A percentile compares a stretch with the other conserved stretches of the same genome.
Evolutionary conservation across 2,329 filamentous ascomycete species (phyloP).

Genomic region (Exophiala aquamarina): DNA sequence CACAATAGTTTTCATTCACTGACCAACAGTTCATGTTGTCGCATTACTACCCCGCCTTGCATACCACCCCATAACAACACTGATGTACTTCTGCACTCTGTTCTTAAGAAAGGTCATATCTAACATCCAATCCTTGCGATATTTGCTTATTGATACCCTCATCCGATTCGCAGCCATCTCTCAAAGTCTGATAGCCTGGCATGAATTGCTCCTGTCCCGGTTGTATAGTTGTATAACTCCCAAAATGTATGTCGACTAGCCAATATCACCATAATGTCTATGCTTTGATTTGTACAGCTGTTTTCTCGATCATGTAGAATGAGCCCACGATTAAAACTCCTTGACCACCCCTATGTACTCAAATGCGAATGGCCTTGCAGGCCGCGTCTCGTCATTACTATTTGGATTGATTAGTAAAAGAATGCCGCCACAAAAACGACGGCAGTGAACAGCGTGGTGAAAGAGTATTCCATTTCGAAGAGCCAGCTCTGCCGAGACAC

Average conservation of each 20-base stretch:
- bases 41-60: too few relatives aligned
- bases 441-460: conserved; percentile 52
- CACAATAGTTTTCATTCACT: too few relatives aligned
- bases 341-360: not conserved
- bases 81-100: too few relatives aligned
- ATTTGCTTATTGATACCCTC: too few relatives aligned
- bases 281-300: conserved; percentile 2
- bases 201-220: too few relatives aligned
- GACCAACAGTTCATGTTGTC: too few relatives aligned
- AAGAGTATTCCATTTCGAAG: conserved; percentile 57
- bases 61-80: too few relatives aligned
- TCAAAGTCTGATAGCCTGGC: too few relatives aligned
- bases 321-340: not conserved
- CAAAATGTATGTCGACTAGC: not conserved
- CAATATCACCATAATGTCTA: not conserved
- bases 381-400: not conserved
- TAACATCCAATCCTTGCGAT: too few relatives aligned
- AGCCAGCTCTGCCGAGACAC: conserved; percentile 55
- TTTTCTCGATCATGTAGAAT: not conserved
- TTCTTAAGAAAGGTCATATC: too few relatives aligned
- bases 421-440: conserved; percentile 50
- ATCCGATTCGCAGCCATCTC: too few relatives aligned
- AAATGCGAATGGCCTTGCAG: not conserved
- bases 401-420: conserved; percentile 25
- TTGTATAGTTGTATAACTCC: too few relatives aligned